Percentiles rank a stretch among this genome's conserved stretches.
phyloP scores from a whole-genome alignment of 768 basidiomycete genomes.

The Russula dissimulans region DNA sequence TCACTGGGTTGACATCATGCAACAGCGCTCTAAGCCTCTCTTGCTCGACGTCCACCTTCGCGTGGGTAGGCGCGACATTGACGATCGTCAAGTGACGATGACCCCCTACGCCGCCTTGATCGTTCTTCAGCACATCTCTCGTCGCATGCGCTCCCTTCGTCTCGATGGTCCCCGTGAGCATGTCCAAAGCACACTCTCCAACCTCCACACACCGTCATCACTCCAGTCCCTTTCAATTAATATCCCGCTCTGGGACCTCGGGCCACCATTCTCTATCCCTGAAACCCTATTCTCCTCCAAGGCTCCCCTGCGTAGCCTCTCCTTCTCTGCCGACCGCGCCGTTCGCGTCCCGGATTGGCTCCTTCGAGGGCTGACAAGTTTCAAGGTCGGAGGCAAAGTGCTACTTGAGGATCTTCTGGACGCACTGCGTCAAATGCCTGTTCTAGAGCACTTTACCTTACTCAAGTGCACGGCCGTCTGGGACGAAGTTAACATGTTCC shows the following conservation, averaged over 20 bases:
- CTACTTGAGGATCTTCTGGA: neutral
- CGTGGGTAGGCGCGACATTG: constrained; percentile 2
- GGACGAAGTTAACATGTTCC: neutral
- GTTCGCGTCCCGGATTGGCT: constrained; percentile 2
- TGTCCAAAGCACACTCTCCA: neutral
- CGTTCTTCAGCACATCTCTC: neutral
- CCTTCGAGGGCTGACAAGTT: neutral
- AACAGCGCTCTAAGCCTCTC: neutral
- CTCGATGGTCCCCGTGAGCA: constrained; percentile 3
- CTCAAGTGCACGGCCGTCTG: neutral
- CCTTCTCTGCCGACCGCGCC: neutral
- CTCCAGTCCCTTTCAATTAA: neutral
- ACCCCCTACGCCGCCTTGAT: neutral
- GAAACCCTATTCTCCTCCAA: neutral
- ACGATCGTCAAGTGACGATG: constrained; percentile 1
- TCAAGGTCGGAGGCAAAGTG: neutral
- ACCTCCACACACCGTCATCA: neutral
- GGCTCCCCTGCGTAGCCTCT: neutral
- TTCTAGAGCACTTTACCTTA: neutral
- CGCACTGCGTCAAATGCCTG: constrained; percentile 1
- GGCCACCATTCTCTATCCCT: neutral
- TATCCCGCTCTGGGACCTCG: constrained; percentile 5
- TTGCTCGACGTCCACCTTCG: constrained; percentile 11
- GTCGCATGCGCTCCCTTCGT: constrained; percentile 6
- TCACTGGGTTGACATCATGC: constrained; percentile 4